Base-by-base conservation (phyloP, 108 stramenopile species). In the Cyclotella cryptica region DNA sequence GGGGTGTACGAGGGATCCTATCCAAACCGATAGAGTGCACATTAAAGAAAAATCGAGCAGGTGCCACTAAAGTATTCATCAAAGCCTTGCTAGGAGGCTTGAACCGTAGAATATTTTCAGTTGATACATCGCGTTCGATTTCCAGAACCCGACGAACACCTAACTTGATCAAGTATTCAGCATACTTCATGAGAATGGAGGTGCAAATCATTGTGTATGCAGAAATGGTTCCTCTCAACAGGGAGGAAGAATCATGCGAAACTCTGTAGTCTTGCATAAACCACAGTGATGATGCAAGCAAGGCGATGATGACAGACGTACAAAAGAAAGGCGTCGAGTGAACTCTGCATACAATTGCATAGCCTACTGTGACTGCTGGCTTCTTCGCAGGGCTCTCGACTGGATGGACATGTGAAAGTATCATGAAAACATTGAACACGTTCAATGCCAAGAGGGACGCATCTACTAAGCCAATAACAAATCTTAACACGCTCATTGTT, bases 351-450 rank as follows among this genome's bases (percentile, higher is more conserved):
- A 49, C 47, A n/a, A 49, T n/a, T n/a, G 15, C 3, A 3, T 49
- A 65, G 19, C 51, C 49, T 0, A 45, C 13, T 47, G 44, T 0
- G n/a, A 53, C n/a, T n/a, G 67, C 45, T 19, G 17, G 73, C 19
- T 74, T 74, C 45, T 74, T 74, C 26, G 67, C 49, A 41, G 73
- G 73, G 49, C 66, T 67, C 19, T 74, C 73, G 51, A 74, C 73
- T 12, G 73, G 73, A 68, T 74, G 73, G 43, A 74, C 46, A 39
- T 57, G 54, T 1, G 69, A 22, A 22, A 74, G 21, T 24, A 68
- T 21, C 22, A 66, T 43, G 66, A 68, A 66, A 22, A 15, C 35
- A 30, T 74, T 74, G 47, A 74, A 74, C 13, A 52, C 51, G 47
- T 74, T 74, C 35, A 72, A 28, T 18, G 63, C 44, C 14, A 72